These are phyloP conservation scores for Hypoxylon intermedium DNA, from an alignment of 495 filamentous ascomycete genomes.

Conservation along the genomic window DNA sequence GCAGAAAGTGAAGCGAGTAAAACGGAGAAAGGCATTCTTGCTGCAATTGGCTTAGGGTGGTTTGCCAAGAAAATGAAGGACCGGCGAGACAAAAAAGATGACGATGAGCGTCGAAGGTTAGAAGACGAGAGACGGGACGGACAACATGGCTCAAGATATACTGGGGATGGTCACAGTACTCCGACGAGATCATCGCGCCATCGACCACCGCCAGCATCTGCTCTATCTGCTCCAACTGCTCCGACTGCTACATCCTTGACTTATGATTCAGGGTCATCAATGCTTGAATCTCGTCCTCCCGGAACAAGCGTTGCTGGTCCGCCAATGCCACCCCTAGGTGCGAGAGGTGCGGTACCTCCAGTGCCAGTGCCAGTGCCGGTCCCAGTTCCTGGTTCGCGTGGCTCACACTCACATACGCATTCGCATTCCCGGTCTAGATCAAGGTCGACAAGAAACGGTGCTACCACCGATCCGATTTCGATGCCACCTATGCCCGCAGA, in stretches of 20 bases:
- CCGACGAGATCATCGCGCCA: conserved; percentile 58
- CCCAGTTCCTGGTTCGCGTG: conserved; percentile 33
- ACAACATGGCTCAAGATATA: conserved; percentile 53
- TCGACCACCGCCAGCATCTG: conserved; percentile 43
- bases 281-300: conserved; percentile 47
- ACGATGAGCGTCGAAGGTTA: conserved; percentile 68
- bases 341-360: conserved; percentile 54
- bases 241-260: conserved; percentile 46
- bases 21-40: conserved; percentile 66
- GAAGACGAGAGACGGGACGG: conserved; percentile 57
- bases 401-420: conserved; percentile 28
- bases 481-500: conserved; percentile 62
- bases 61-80: conserved; percentile 69
- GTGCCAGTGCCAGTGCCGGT: conserved; percentile 46
- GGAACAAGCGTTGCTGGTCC: conserved; percentile 39
- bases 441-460: conserved; percentile 41
- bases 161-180: conserved; percentile 67
- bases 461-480: conserved; percentile 42
- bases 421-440: conserved; percentile 41
- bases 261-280: conserved; percentile 53
- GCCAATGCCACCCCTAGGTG: conserved; percentile 48
- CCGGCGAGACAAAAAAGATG: conserved; percentile 66
- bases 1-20: conserved; percentile 48
- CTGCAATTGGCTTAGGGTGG: conserved; percentile 71
- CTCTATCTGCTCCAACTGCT: conserved; percentile 49